Conservation (phyloP, 108 stramenopile genomes). For the Skeletonema grethae region DNA sequence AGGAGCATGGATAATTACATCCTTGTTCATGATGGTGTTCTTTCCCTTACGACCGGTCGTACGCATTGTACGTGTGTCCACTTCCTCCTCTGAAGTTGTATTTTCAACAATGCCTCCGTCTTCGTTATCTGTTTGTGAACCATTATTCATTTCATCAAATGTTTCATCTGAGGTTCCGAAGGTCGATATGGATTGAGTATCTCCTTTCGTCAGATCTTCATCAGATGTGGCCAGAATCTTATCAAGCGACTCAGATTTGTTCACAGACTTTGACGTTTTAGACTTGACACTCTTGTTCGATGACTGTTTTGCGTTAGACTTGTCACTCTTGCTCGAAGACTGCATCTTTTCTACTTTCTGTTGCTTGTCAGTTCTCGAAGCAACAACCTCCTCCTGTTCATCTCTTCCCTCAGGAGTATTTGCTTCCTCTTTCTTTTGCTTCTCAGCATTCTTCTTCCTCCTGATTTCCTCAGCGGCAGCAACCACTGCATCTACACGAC, state of each 20-base stretch:
- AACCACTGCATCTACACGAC: not conserved
- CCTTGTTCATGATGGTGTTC: slow-evolving; percentile 15
- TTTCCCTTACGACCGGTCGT: not conserved
- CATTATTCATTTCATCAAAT: not conserved
- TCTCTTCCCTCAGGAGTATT: slow-evolving; percentile 2
- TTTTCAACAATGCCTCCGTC: not conserved
- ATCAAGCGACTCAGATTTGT: not conserved
- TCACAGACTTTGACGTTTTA: not conserved
- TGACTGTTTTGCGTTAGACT: not conserved
- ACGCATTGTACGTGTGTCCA: not conserved
- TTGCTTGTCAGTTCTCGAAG: no score
- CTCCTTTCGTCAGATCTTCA: not conserved
- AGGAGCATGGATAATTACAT: slow-evolving; percentile 34
- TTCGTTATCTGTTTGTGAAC: not conserved
- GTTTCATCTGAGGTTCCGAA: not conserved
- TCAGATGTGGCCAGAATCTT: not conserved
- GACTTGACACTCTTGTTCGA: not conserved
- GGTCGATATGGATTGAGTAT: not conserved
- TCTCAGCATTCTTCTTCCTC: slow-evolving; percentile 5
- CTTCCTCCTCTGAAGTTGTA: not conserved
- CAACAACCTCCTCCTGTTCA: not conserved
- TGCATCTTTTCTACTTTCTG: not conserved
- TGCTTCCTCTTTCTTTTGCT: not conserved
- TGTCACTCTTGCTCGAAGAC: not conserved
- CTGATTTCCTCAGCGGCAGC: slow-evolving; percentile 5